phyloP scores from a whole-genome alignment of 2,329 filamentous ascomycete genomes.

The Ophiostoma himal-ulmi region DNA sequence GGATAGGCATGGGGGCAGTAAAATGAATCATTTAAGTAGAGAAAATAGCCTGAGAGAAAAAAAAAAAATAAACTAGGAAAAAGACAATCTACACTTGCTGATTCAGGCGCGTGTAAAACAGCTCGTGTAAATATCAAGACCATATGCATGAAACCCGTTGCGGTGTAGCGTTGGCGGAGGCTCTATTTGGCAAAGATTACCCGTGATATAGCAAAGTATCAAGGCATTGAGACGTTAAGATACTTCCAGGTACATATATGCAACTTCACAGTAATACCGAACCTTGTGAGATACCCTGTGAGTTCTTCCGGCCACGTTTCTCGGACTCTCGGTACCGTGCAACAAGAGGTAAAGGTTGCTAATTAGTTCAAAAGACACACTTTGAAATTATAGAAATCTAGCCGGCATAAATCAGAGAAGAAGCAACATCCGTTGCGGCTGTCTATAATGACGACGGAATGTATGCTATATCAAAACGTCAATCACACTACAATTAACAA shows the following conservation, averaged over 20 bases:
- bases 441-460: not conserved
- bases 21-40: not conserved
- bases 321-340: not conserved
- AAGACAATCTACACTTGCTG: not conserved
- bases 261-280: too few relatives aligned
- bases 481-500: not conserved
- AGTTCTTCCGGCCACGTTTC: not conserved
- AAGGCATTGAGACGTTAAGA: too few relatives aligned
- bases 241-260: not conserved
- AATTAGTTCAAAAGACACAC: too few relatives aligned
- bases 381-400: too few relatives aligned
- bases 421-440: too few relatives aligned
- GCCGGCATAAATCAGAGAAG: too few relatives aligned
- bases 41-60: not conserved
- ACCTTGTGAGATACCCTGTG: too few relatives aligned
- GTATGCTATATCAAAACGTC: not conserved
- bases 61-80: not conserved
- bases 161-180: conserved; percentile 10
- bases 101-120: not conserved
- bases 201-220: not conserved
- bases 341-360: not conserved
- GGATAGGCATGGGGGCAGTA: not conserved
- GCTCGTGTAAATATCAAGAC: not conserved
- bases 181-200: not conserved
- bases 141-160: not conserved